phyloP scores from a whole-genome alignment of 2,329 filamentous ascomycete species.

The Fusarium sp. region DNA sequence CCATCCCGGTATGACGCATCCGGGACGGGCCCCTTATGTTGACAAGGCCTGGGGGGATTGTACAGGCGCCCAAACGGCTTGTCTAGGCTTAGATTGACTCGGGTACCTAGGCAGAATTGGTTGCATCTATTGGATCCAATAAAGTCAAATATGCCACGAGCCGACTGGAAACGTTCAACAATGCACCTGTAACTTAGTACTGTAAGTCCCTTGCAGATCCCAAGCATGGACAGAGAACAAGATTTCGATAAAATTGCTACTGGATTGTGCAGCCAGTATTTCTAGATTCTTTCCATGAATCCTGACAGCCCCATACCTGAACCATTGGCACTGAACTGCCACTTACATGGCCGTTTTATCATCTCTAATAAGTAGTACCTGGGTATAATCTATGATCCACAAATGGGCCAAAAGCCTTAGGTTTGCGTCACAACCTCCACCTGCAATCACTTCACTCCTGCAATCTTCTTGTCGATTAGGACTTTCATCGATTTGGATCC shows the following conservation, averaged over 20 bases:
- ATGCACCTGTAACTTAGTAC: conserved; percentile 8
- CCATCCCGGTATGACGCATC: conserved; percentile 28
- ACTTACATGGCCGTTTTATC: conserved; percentile 5
- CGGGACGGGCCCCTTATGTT: conserved; percentile 2
- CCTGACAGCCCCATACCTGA: not conserved
- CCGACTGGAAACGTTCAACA: conserved; percentile 3
- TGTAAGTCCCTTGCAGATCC: conserved; percentile 17
- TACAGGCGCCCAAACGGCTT: not conserved
- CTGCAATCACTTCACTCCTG: conserved; percentile 17
- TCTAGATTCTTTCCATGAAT: not conserved
- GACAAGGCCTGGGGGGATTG: not conserved
- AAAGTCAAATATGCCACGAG: not conserved
- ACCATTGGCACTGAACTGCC: not conserved
- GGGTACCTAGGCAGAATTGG: not conserved
- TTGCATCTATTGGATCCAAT: not conserved
- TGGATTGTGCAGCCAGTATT: not conserved
- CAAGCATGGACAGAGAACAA: not conserved
- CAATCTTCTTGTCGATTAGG: conserved; percentile 16
- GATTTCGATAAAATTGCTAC: not conserved
- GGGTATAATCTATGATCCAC: conserved; percentile 25
- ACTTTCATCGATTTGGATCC: conserved; percentile 2
- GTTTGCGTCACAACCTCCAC: conserved; percentile 41
- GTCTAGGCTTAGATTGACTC: not conserved
- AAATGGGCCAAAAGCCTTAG: conserved; percentile 23
- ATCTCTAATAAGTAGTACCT: conserved; percentile 1